These are phyloP conservation scores for Penicillium sp. DNA, from an alignment of 2,329 filamentous ascomycete genomes.

Conservation along the genomic window DNA sequence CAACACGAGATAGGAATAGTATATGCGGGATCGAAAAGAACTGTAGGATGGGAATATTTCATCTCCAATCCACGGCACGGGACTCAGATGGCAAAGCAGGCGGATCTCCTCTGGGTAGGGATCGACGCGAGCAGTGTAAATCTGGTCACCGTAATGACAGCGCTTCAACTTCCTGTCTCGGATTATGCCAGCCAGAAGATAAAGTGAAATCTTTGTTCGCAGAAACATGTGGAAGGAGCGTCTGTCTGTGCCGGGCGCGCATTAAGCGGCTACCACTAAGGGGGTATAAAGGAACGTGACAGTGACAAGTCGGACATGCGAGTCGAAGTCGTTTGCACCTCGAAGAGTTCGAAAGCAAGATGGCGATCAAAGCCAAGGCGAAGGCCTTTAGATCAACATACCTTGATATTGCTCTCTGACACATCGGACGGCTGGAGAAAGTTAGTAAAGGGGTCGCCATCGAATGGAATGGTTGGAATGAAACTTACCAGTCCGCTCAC, in stretches of 20 bases:
- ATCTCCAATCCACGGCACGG: conserved; percentile 35
- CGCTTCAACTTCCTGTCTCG: conserved; percentile 59
- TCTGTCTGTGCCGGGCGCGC: conserved; percentile 35
- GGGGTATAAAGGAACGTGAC: conserved; percentile 28
- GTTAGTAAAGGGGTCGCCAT: conserved; percentile 52
- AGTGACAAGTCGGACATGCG: conserved; percentile 33
- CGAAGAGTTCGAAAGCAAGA: conserved; percentile 49
- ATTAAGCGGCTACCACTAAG: conserved; percentile 30
- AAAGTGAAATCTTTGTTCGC: conserved; percentile 27
- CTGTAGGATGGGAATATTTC: conserved; percentile 27
- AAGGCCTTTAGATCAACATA: conserved; percentile 93
- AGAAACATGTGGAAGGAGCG: conserved; percentile 40
- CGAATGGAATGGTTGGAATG: conserved; percentile 8
- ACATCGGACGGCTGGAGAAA: conserved; percentile 83
- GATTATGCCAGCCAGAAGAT: conserved; percentile 31
- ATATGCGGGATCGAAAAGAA: conserved; percentile 33
- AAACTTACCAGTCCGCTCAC: conserved; percentile 93
- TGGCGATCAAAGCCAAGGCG: conserved; percentile 74
- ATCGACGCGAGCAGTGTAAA: conserved; percentile 38
- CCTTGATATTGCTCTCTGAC: conserved; percentile 97
- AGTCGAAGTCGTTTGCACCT: conserved; percentile 43
- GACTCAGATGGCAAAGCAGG: conserved; percentile 33
- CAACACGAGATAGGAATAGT: conserved; percentile 26
- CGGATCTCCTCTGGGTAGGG: conserved; percentile 58
- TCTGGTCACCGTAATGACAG: conserved; percentile 56